phyloP scores from a whole-genome alignment of 495 filamentous ascomycete genomes.

The Neurospora sp. region DNA sequence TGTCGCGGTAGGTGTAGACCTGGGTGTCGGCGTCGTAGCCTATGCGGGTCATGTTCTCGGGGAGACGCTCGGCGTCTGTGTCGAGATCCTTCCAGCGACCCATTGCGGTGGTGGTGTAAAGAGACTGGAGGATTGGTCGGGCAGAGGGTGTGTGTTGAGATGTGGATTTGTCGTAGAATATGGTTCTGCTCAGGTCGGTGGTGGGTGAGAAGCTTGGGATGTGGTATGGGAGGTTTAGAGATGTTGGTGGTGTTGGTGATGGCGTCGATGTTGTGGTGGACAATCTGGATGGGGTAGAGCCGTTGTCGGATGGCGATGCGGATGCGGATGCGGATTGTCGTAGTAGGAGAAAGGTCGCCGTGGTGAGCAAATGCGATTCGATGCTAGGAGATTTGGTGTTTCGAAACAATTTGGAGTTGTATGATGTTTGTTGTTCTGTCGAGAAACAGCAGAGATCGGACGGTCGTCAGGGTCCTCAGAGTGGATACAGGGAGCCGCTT shows the following conservation, averaged over 20 bases:
- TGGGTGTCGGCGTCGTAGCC: constrained; percentile 46
- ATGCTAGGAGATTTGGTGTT: neutral
- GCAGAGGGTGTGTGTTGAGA: neutral
- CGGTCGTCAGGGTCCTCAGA: neutral
- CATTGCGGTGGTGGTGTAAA: constrained; percentile 13
- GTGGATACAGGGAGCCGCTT: neutral
- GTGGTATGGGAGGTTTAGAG: neutral
- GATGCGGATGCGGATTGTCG: neutral
- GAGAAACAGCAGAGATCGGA: neutral
- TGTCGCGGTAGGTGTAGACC: constrained; percentile 38
- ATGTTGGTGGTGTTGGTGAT: neutral
- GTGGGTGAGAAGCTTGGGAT: neutral
- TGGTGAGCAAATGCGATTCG: neutral
- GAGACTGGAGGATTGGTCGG: neutral
- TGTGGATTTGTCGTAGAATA: neutral
- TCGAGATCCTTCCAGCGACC: constrained; percentile 34
- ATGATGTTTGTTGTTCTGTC: neutral
- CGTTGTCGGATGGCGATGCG: neutral
- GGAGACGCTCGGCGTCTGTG: constrained; percentile 41
- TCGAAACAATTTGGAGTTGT: neutral
- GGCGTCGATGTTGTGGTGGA: neutral
- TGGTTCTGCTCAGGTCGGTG: neutral
- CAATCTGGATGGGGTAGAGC: neutral
- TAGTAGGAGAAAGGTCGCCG: neutral
- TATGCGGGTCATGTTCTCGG: constrained; percentile 40